Evolutionary conservation across 768 basidiomycete genomes (phyloP).

Genomic region (Tylopilus sp.): DNA sequence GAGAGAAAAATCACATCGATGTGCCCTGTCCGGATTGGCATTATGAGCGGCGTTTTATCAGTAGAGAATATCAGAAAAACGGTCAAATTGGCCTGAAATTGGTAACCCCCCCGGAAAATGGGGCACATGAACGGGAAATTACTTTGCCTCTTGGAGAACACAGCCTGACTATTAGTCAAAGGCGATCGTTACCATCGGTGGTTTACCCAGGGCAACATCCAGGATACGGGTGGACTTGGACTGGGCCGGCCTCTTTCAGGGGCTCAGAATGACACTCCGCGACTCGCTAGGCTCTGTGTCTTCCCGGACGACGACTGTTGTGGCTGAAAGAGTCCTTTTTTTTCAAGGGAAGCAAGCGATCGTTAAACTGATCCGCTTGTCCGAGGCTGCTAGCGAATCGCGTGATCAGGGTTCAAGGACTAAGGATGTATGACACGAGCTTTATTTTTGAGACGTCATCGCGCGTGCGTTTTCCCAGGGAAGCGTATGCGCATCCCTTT

Average conservation of each 20-base stretch:
- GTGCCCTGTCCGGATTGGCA: neutral
- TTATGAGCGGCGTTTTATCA: neutral
- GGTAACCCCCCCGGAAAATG: conserved; percentile 1
- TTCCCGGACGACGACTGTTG: conserved; percentile 6
- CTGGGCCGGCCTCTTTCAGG: conserved; percentile 1
- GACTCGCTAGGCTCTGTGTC: neutral
- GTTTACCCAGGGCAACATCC: neutral
- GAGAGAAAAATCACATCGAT: neutral
- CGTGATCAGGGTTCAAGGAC: neutral
- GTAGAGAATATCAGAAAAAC: neutral
- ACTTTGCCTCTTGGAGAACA: neutral
- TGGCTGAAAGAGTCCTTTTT: neutral
- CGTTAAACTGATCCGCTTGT: neutral
- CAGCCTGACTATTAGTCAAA: neutral
- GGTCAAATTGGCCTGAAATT: neutral
- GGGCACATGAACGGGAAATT: neutral
- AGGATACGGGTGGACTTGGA: conserved; percentile 4
- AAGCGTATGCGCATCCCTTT: neutral
- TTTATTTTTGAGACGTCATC: conserved; percentile 1
- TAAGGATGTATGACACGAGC: neutral
- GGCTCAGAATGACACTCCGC: conserved; percentile 2
- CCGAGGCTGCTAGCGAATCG: neutral
- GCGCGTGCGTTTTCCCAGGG: neutral
- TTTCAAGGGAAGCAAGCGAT: neutral
- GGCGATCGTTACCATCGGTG: neutral